A percentile compares a stretch with the other conserved stretches of the same genome.
Conservation (phyloP, 2,329 filamentous ascomycete genomes). For the Trichoderma polysporum region DNA sequence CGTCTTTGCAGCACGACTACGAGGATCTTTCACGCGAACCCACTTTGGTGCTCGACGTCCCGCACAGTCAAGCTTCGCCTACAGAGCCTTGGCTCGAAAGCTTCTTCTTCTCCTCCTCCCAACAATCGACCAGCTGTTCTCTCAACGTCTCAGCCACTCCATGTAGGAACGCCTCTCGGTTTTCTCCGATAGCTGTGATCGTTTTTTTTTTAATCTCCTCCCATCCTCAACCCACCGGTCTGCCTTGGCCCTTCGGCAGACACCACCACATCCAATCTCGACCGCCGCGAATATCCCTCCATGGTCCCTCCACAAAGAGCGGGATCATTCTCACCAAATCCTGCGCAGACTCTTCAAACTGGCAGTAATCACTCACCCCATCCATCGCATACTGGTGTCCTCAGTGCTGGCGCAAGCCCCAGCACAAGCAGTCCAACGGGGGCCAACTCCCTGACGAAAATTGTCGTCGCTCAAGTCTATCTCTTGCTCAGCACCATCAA, state of each 20-base stretch:
- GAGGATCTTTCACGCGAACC: conserved; percentile 21
- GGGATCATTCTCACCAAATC: conserved; percentile 64
- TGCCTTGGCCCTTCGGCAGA: conserved; percentile 40
- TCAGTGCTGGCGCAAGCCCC: conserved; percentile 61
- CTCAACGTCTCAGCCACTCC: conserved; percentile 30
- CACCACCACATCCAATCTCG: conserved; percentile 34
- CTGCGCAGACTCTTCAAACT: conserved; percentile 57
- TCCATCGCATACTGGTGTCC: conserved; percentile 55
- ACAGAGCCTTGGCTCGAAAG: conserved; percentile 10
- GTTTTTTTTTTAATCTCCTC: conserved; percentile 25
- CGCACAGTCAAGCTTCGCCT: conserved; percentile 12
- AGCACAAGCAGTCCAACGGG: conserved; percentile 63
- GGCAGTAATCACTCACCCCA: conserved; percentile 56
- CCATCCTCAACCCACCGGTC: conserved; percentile 35
- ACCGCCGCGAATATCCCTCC: conserved; percentile 43
- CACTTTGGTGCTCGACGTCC: conserved; percentile 16
- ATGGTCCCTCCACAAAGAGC: conserved; percentile 61
- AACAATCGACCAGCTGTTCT: conserved; percentile 19
- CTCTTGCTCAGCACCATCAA: conserved; percentile 92
- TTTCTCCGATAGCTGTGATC: conserved; percentile 27
- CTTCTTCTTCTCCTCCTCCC: background rate
- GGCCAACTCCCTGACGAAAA: conserved; percentile 75
- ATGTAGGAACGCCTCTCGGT: conserved; percentile 37
- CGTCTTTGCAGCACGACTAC: conserved; percentile 18
- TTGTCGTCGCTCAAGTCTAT: conserved; percentile 93